A percentile compares a stretch with the other conserved stretches of the same genome.
Evolutionary conservation across 352 stramenopile species (phyloP).

Genomic region (Phytophthora cryptogea): DNA sequence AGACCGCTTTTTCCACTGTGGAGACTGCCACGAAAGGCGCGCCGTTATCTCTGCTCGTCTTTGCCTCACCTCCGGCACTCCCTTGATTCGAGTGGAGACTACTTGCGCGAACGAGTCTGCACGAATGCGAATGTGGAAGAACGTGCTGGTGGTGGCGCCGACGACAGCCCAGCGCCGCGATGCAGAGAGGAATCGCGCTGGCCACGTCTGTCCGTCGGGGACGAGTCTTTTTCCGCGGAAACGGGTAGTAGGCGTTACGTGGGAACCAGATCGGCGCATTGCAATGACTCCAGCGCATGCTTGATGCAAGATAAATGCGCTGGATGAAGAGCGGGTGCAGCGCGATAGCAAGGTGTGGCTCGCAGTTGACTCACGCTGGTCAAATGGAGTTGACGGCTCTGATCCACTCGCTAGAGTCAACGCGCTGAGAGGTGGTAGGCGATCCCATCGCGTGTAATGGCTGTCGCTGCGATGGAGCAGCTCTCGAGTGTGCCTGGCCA

Average conservation of each 20-base stretch:
- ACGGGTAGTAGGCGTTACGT: constrained; percentile 9
- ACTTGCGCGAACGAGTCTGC: neutral
- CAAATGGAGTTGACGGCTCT: neutral
- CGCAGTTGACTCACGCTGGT: neutral
- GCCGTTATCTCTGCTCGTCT: neutral
- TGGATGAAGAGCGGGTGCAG: neutral
- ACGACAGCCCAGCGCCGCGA: constrained; percentile 10
- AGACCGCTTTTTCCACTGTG: constrained; percentile 6
- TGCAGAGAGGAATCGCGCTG: neutral
- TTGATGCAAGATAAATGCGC: neutral
- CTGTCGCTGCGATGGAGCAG: constrained; percentile 8
- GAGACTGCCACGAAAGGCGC: constrained; percentile 12
- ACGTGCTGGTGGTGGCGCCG: constrained; percentile 10
- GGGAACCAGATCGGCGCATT: neutral
- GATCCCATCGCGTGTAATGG: constrained; percentile 6
- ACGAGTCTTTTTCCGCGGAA: constrained; percentile 18
- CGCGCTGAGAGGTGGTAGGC: constrained; percentile 15
- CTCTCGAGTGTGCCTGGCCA: too few species aligned
- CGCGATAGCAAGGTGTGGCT: neutral
- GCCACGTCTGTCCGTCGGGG: constrained; percentile 4
- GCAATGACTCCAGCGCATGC: neutral
- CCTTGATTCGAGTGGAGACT: neutral
- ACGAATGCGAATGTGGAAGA: constrained; percentile 10
- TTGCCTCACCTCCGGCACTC: neutral
- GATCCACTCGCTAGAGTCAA: constrained; percentile 11